Conservation (phyloP, 2,329 filamentous ascomycete genomes). For the Ploettnerulaceae sp. region DNA sequence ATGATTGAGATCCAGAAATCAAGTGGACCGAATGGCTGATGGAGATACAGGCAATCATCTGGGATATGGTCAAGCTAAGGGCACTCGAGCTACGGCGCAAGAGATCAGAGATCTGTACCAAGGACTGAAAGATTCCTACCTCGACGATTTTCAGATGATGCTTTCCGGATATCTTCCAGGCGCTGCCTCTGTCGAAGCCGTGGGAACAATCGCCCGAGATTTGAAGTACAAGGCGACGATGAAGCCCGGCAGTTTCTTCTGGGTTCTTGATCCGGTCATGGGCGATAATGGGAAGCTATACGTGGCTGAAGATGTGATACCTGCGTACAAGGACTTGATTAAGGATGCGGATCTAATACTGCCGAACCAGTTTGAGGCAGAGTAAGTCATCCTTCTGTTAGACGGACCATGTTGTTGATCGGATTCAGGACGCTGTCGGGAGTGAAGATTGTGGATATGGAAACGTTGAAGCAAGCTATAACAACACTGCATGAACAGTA, state of each 20-base stretch:
- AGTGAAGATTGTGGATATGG: constrained; percentile 74
- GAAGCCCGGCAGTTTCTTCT: constrained; percentile 79
- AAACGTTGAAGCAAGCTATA: constrained; percentile 68
- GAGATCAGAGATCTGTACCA: constrained; percentile 82
- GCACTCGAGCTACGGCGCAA: constrained; percentile 72
- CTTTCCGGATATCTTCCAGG: constrained; percentile 92
- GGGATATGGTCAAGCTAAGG: constrained; percentile 83
- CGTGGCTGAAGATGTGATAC: constrained; percentile 85
- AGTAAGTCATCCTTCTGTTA: constrained; percentile 51
- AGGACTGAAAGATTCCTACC: constrained; percentile 75
- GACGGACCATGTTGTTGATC: constrained; percentile 12
- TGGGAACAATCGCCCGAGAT: constrained; percentile 79
- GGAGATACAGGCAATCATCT: constrained; percentile 76
- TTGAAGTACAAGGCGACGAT: constrained; percentile 60
- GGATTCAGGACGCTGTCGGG: constrained; percentile 68
- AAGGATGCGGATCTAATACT: constrained; percentile 83
- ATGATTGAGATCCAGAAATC: constrained; percentile 14
- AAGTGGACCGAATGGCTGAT: not conserved
- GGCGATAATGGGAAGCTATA: constrained; percentile 91
- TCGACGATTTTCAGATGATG: constrained; percentile 90
- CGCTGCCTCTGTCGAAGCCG: constrained; percentile 74
- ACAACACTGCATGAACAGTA: constrained; percentile 71
- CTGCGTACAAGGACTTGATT: constrained; percentile 78
- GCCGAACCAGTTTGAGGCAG: constrained; percentile 95
- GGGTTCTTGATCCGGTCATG: constrained; percentile 98